phyloP scores from a whole-genome alignment of 495 filamentous ascomycete species.

The Chaetomidium leptoderma region DNA sequence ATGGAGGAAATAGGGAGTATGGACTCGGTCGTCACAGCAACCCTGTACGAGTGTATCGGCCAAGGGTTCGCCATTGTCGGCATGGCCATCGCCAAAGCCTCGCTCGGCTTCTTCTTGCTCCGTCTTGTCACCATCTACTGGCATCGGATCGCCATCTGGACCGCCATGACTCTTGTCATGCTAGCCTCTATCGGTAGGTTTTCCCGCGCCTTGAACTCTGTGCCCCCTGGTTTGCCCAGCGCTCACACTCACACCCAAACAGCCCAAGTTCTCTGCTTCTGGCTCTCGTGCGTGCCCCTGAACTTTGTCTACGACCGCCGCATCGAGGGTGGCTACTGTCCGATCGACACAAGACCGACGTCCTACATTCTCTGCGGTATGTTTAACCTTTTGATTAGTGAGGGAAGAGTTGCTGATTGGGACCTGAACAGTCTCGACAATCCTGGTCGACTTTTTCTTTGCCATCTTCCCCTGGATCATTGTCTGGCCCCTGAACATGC shows the following conservation, averaged over 20 bases:
- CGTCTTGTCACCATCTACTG: constrained; percentile 34
- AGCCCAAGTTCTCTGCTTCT: constrained; percentile 31
- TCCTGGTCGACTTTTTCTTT: constrained; percentile 45
- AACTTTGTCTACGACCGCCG: constrained; percentile 24
- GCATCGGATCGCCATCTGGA: constrained; percentile 36
- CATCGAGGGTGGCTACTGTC: constrained; percentile 20
- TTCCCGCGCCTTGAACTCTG: constrained; percentile 6
- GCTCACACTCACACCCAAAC: constrained; percentile 3
- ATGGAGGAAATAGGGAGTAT: constrained; percentile 26
- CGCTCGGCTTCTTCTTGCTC: constrained; percentile 40
- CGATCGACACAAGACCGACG: constrained; percentile 22
- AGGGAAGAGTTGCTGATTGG: background rate
- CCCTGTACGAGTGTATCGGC: constrained; percentile 38
- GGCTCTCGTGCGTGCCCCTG: constrained; percentile 23
- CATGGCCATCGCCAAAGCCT: constrained; percentile 39
- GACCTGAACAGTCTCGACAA: constrained; percentile 14
- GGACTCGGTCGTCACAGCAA: constrained; percentile 29
- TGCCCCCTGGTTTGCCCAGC: background rate
- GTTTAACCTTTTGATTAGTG: constrained; percentile 8
- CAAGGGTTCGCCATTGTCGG: constrained; percentile 40
- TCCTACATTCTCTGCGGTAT: constrained; percentile 24
- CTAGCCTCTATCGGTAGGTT: constrained; percentile 22
- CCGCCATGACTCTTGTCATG: constrained; percentile 23
- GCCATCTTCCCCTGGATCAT: constrained; percentile 45
- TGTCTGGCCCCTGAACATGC: constrained; percentile 48